A percentile compares a stretch with the other conserved stretches of the same genome.
Evolutionary conservation across 2,329 filamentous ascomycete genomes (phyloP).

Genomic region (Ophiosphaerella narmari): DNA sequence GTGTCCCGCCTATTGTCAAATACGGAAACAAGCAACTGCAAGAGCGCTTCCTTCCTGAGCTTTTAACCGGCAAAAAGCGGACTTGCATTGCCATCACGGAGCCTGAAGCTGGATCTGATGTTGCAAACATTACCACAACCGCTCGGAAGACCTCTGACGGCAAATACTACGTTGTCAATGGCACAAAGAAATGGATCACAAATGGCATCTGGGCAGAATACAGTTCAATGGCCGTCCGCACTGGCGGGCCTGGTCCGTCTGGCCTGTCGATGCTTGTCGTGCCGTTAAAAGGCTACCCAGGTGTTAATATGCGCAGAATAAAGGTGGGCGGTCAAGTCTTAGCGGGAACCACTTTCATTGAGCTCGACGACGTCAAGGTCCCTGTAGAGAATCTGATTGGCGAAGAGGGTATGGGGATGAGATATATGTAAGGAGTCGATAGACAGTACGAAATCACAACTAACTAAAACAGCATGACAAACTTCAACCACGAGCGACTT

Average conservation of each 20-base stretch:
- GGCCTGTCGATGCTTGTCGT: conserved; percentile 72
- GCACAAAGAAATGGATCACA: conserved; percentile 73
- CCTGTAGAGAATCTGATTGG: conserved; percentile 73
- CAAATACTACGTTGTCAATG: conserved; percentile 71
- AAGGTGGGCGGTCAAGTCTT: conserved; percentile 68
- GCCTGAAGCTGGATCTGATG: conserved; percentile 73
- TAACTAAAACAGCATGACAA: conserved; percentile 60
- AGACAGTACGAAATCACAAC: not conserved
- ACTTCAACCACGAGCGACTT: conserved; percentile 80
- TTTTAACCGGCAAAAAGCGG: conserved; percentile 68
- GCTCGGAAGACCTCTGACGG: conserved; percentile 66
- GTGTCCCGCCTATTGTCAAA: conserved; percentile 72
- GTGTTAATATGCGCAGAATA: conserved; percentile 70
- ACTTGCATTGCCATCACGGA: conserved; percentile 80
- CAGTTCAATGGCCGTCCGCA: conserved; percentile 73
- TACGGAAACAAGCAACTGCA: conserved; percentile 67
- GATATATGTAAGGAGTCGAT: conserved; percentile 57
- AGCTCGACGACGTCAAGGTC: conserved; percentile 75
- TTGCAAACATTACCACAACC: conserved; percentile 72
- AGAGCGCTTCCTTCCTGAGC: conserved; percentile 70
- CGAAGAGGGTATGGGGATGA: conserved; percentile 72
- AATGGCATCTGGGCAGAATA: conserved; percentile 70
- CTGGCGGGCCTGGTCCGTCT: conserved; percentile 65
- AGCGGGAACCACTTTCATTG: conserved; percentile 75
- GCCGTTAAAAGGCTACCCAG: conserved; percentile 68